phyloP scores from a whole-genome alignment of 495 filamentous ascomycete species.

The Hypoxylon perforatum region DNA sequence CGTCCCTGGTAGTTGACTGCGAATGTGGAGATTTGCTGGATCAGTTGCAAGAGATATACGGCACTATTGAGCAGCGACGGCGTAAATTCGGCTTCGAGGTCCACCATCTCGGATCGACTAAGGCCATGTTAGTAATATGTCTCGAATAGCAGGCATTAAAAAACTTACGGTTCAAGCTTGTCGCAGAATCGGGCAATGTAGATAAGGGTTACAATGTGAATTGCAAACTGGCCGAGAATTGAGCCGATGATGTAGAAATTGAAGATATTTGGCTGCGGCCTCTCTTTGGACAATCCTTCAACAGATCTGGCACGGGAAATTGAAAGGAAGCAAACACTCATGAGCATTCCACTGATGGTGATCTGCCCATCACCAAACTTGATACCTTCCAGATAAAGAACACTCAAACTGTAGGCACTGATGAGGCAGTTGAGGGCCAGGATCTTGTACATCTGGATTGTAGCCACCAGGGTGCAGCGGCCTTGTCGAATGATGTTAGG shows the following conservation, averaged over 20 bases:
- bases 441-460: slow-evolving; percentile 99
- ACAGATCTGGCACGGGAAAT: slow-evolving; percentile 96
- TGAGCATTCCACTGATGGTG: slow-evolving; percentile 98
- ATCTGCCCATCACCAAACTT: slow-evolving; percentile 99
- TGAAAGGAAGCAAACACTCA: slow-evolving; percentile 99
- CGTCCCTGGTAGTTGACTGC: slow-evolving; percentile 99
- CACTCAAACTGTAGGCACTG: slow-evolving; percentile 95
- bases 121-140: slow-evolving; percentile 13
- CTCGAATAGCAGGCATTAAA: slow-evolving; percentile 40
- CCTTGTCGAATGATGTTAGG: slow-evolving; percentile 99
- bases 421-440: slow-evolving; percentile 98
- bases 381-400: slow-evolving; percentile 97
- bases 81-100: slow-evolving; percentile 94
- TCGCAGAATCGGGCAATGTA: slow-evolving; percentile 94
- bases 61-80: slow-evolving; percentile 96
- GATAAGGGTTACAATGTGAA: slow-evolving; percentile 93
- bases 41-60: slow-evolving; percentile 96
- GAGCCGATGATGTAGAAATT: slow-evolving; percentile 99
- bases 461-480: slow-evolving; percentile 94
- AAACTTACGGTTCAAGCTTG: slow-evolving; percentile 78
- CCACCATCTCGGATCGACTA: slow-evolving; percentile 76
- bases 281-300: slow-evolving; percentile 94
- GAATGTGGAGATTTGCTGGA: slow-evolving; percentile 99
- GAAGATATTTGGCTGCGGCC: slow-evolving; percentile 98
- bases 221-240: slow-evolving; percentile 95